These are phyloP conservation scores for Colletotrichum ledebouriae DNA, from an alignment of 2,329 filamentous ascomycete genomes.

Conservation along the genomic window DNA sequence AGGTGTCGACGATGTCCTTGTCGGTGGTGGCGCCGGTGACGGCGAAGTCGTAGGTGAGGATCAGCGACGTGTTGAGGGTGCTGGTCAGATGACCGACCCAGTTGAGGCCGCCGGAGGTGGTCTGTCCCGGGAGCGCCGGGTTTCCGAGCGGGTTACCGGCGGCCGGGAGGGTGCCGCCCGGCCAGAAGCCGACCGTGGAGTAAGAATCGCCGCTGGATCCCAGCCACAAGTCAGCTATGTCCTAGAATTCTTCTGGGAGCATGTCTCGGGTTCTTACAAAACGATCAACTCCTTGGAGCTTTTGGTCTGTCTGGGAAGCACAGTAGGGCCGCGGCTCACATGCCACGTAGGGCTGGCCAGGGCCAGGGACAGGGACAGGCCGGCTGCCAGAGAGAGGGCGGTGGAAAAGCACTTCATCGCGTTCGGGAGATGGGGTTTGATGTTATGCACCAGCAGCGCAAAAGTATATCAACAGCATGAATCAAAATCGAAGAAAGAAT, in stretches of 20 bases:
- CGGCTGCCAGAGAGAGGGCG: slow-evolving; percentile 29
- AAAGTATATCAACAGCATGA: slow-evolving; percentile 21
- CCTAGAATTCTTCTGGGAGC: neutral
- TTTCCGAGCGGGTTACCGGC: slow-evolving; percentile 71
- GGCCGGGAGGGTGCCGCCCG: slow-evolving; percentile 63
- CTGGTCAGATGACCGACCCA: slow-evolving; percentile 62
- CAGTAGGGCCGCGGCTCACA: slow-evolving; percentile 3
- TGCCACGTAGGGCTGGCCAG: slow-evolving; percentile 30
- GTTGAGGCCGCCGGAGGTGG: slow-evolving; percentile 60
- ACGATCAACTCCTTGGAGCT: slow-evolving; percentile 31
- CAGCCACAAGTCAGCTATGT: slow-evolving; percentile 4
- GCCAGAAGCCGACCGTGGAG: slow-evolving; percentile 69
- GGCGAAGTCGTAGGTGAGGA: slow-evolving; percentile 65
- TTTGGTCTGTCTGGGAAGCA: slow-evolving; percentile 25
- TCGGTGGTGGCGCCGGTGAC: slow-evolving; percentile 65
- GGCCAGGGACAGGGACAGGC: slow-evolving; percentile 36
- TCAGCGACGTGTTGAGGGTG: slow-evolving; percentile 55
- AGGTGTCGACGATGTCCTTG: slow-evolving; percentile 62
- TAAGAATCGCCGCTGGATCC: slow-evolving; percentile 68
- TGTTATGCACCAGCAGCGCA: slow-evolving; percentile 14
- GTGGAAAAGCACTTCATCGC: slow-evolving; percentile 34
- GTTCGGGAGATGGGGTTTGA: neutral
- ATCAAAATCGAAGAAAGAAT: neutral
- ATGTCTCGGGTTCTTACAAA: slow-evolving; percentile 19
- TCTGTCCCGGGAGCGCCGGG: slow-evolving; percentile 64